Conservation (phyloP, 2,329 filamentous ascomycete genomes). For the Talaromyces islandicus region DNA sequence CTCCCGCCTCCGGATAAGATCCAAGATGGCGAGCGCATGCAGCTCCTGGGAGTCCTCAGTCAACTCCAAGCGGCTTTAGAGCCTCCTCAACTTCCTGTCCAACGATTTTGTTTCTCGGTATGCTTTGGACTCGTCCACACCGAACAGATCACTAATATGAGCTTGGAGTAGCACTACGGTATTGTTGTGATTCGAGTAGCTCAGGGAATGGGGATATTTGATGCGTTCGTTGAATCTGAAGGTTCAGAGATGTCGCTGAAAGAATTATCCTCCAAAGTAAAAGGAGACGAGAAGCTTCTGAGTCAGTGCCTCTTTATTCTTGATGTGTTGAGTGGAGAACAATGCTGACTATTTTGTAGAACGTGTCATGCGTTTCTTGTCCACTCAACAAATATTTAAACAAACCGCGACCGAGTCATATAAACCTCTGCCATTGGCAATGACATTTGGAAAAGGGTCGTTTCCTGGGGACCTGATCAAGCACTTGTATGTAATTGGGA, state of each 20-base stretch:
- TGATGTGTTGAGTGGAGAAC: not conserved
- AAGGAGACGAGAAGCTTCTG: slow-evolving; percentile 2
- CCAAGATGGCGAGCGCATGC: slow-evolving; percentile 12
- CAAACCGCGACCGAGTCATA: not conserved
- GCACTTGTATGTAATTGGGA: slow-evolving; percentile 14
- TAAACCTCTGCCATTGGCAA: slow-evolving; percentile 12
- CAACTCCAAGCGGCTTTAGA: slow-evolving; percentile 8
- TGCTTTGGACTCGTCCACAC: not conserved
- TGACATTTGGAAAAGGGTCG: slow-evolving; percentile 9
- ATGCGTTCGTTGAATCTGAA: not conserved
- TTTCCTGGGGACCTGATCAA: slow-evolving; percentile 12
- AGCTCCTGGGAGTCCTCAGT: slow-evolving; percentile 8
- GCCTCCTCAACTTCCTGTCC: not conserved
- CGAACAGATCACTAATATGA: not conserved
- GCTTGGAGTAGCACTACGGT: not conserved
- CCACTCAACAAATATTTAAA: not conserved
- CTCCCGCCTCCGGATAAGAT: slow-evolving; percentile 13
- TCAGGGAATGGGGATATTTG: slow-evolving; percentile 4
- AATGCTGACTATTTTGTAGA: not conserved
- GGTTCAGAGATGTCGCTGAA: not conserved
- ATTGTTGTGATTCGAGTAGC: not conserved
- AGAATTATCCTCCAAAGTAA: not conserved
- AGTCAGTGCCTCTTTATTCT: not conserved
- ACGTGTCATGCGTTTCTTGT: not conserved
- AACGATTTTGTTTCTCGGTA: slow-evolving; percentile 1